Conservation (phyloP, 1,284 basidiomycete genomes). For the Neonothopanus nambi region DNA sequence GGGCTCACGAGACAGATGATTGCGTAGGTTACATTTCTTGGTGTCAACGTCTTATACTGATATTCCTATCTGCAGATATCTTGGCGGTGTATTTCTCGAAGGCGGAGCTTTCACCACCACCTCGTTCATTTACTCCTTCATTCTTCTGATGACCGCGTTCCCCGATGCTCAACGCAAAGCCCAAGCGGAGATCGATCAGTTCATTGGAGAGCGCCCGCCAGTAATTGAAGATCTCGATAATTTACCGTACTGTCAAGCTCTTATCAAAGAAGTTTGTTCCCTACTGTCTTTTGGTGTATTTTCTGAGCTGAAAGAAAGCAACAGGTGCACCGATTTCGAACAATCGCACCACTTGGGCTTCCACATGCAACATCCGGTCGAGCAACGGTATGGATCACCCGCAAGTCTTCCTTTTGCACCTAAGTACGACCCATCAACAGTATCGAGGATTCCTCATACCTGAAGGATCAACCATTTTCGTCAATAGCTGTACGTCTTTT, state of each 20-base stretch:
- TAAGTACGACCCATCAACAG: no score
- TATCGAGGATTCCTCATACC: constrained; percentile 12
- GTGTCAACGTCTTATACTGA: background rate
- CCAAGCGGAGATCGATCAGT: constrained; percentile 36
- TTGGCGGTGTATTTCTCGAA: constrained; percentile 21
- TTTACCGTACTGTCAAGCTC: constrained; percentile 35
- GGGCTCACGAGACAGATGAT: constrained; percentile 7
- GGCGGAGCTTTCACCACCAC: constrained; percentile 24
- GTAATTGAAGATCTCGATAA: constrained; percentile 31
- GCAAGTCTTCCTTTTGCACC: no score
- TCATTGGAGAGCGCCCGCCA: constrained; percentile 35
- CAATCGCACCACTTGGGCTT: constrained; percentile 21
- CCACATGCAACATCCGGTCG: constrained; percentile 19
- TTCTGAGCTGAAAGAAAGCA: no score
- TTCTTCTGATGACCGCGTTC: constrained; percentile 16
- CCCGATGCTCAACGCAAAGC: constrained; percentile 27
- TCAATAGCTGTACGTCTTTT: constrained; percentile 21
- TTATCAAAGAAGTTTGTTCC: constrained; percentile 36
- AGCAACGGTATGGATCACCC: no score
- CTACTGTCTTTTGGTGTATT: no score
- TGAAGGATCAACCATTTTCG: constrained; percentile 20
- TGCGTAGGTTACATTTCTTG: constrained; percentile 12
- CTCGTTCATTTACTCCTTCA: constrained; percentile 18
- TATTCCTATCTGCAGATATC: constrained; percentile 10
- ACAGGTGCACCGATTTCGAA: constrained; percentile 21